Percentiles rank a stretch among this genome's conserved stretches.
These are phyloP conservation scores for Immersiporthe knoxdaviesiana DNA, from an alignment of 2,329 filamentous ascomycete genomes.

Conservation along the genomic window DNA sequence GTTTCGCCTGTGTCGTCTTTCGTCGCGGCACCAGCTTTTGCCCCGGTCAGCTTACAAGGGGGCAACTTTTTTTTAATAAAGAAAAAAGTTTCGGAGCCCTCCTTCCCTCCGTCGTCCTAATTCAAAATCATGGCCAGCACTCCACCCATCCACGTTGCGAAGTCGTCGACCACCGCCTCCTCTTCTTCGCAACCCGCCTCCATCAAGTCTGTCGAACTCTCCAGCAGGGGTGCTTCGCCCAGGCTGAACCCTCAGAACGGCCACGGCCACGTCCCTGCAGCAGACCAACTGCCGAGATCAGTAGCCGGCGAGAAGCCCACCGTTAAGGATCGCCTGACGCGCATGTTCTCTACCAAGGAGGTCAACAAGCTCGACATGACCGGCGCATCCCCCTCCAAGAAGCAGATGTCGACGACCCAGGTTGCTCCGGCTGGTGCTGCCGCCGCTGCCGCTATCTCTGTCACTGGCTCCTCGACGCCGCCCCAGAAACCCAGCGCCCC, in stretches of 20 bases:
- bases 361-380: conserved; percentile 38
- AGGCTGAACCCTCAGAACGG: conserved; percentile 46
- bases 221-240: conserved; percentile 45
- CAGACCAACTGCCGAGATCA: conserved; percentile 43
- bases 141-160: conserved; percentile 32
- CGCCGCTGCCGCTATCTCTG: conserved; percentile 33
- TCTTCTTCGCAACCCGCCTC: conserved; percentile 55
- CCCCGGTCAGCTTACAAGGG: conserved; percentile 9
- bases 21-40: not conserved
- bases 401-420: conserved; percentile 19
- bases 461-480: conserved; percentile 37
- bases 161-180: conserved; percentile 44
- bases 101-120: conserved; percentile 2
- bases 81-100: not conserved
- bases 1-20: not conserved
- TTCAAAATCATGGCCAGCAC: conserved; percentile 39
- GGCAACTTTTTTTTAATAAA: not conserved
- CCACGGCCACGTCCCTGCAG: conserved; percentile 33
- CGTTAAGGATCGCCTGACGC: conserved; percentile 66
- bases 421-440: not conserved
- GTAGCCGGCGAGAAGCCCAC: conserved; percentile 55
- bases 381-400: conserved; percentile 25
- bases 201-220: conserved; percentile 50
- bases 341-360: conserved; percentile 68
- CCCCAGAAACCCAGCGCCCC: conserved; percentile 43